Evolutionary conservation across 139 green algal species (phyloP), one percentile per base, ranked within the genome.

Genomic region (Pleodorina starrii): DNA sequence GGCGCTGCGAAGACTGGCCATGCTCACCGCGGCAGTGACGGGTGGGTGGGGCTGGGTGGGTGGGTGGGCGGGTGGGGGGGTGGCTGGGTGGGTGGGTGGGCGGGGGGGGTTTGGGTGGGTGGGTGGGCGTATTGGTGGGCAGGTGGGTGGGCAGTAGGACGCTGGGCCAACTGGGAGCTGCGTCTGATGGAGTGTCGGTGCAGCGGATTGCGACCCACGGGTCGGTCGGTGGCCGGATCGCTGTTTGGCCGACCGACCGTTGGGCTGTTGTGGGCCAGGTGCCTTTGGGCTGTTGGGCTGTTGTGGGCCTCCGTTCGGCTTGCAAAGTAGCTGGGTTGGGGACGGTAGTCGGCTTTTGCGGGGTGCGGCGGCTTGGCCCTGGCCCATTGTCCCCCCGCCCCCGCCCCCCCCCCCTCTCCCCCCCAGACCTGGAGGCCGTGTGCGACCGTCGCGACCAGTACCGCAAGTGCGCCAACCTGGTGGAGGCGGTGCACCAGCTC

Each of bases 401-500:
- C 69, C 38, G 27, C 72, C 72, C 14, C 19, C 74, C 23, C 0
- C 2, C 10, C 4, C 42, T 10, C 69, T 48, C 35, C 32, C 12
- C 73, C 19, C 9, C 94, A 92, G 92, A 97, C 86, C 93, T 97
- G 93, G 90, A 94, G 63, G 89, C 91, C 9, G 92, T 90, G 59
- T 93, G 87, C 35, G 88, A 77, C n/a, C 86, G 96, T 85, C 88
- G 95, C 36, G 92, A 97, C 72, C 94, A 98, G 89, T 99, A 99
- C 93, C 91, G 91, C 23, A 96, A 98, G 73, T 95, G 95, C 74
- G 98, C 97, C 29, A 96, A 98, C 78, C 94, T 99, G 88, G 89
- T 99, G 85, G 96, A 98, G 91, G 98, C 98, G 44, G 97, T 99
- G 51, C 94, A 96, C 73, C 96, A 99, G 95, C 96, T 99, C 42